Evolutionary conservation across 2,329 filamentous ascomycete species (phyloP), one percentile per base, ranked within the genome.

Genomic region (Phyllosticta citriasiana): DNA sequence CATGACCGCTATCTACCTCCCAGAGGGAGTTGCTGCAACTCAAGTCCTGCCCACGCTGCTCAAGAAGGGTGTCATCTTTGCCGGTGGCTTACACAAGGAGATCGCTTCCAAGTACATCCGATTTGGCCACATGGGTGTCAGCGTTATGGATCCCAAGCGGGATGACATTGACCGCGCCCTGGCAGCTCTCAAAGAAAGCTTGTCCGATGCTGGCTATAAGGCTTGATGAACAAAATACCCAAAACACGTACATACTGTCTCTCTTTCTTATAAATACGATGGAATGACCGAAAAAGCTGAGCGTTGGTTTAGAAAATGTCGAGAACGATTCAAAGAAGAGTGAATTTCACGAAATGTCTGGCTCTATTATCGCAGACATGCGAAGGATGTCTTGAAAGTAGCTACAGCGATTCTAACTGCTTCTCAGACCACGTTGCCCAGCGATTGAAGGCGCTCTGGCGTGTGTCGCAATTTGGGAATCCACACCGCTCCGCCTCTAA

Each of bases 51-150:
- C 94, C 12, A 91, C 85, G 71, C 79, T 99, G 65, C 76, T 90
- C 64, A 89, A 89, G 78, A 92, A 88, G 75, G 91, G 91, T 30
- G 89, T 99, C 51, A 84, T 99, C 63, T 97, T 97, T 73, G 94
- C 94, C 25, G 94, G 91, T 63, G 94, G 94, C 64, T 82, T 99
- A 68, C 94, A 99, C 80, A 96, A 94, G 82, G 90, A 95, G 73
- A 96, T 96, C 74, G 92, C 89, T 2, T 79, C 88, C 64, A 94
- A 89, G 79, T 99, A 99, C 74, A 89, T 99, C 67, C 86, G 94
- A 27, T 94, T 99, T 70, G 94, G 94, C 53, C 94, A 97, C 75
- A 99, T 99, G 94, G 94, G 94, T 67, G 90, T 97, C 64, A 94
- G 88, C 72, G 88, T 92, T 77, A 89, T 87, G 69, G 90, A 97